These are phyloP conservation scores for Fistulinella staudtii DNA, from an alignment of 1,284 basidiomycete species.

Conservation along the genomic window DNA sequence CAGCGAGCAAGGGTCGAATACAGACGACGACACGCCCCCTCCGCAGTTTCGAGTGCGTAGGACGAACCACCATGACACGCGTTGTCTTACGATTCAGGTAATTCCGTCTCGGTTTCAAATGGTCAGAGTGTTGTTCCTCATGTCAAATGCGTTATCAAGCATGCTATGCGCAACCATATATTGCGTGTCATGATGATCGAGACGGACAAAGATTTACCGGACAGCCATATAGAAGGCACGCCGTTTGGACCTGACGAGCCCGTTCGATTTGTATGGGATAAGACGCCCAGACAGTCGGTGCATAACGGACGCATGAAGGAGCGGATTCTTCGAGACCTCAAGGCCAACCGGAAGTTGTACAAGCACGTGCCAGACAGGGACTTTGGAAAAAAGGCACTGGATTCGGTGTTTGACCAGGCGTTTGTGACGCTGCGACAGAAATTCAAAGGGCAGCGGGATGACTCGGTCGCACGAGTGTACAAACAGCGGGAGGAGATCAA, in stretches of 20 bases:
- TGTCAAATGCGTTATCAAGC: slow-evolving; percentile 36
- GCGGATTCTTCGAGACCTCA: slow-evolving; percentile 56
- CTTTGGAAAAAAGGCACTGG: slow-evolving; percentile 59
- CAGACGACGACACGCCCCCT: slow-evolving; percentile 34
- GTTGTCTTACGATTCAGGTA: slow-evolving; percentile 64
- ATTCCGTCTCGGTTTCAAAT: slow-evolving; percentile 9
- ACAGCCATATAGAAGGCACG: slow-evolving; percentile 53
- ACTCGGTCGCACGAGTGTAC: slow-evolving; percentile 36
- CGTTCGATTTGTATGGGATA: slow-evolving; percentile 72
- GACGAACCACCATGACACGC: slow-evolving; percentile 55
- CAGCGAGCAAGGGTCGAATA: slow-evolving; percentile 37
- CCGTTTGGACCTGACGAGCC: slow-evolving; percentile 43
- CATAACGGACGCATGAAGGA: slow-evolving; percentile 69
- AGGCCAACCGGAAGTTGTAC: slow-evolving; percentile 50
- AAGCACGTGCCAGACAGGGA: slow-evolving; percentile 60
- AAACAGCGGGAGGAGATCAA: slow-evolving; percentile 57
- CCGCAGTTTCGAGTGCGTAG: slow-evolving; percentile 41
- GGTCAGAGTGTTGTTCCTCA: slow-evolving; percentile 4
- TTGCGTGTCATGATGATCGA: slow-evolving; percentile 53
- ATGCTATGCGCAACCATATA: slow-evolving; percentile 64
- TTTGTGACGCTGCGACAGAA: slow-evolving; percentile 67
- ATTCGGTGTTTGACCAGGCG: slow-evolving; percentile 62
- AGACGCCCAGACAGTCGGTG: slow-evolving; percentile 64
- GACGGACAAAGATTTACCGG: slow-evolving; percentile 54
- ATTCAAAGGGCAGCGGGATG: slow-evolving; percentile 55